These are phyloP conservation scores for Russula brevipes DNA, from an alignment of 768 basidiomycete species.

Conservation along the genomic window DNA sequence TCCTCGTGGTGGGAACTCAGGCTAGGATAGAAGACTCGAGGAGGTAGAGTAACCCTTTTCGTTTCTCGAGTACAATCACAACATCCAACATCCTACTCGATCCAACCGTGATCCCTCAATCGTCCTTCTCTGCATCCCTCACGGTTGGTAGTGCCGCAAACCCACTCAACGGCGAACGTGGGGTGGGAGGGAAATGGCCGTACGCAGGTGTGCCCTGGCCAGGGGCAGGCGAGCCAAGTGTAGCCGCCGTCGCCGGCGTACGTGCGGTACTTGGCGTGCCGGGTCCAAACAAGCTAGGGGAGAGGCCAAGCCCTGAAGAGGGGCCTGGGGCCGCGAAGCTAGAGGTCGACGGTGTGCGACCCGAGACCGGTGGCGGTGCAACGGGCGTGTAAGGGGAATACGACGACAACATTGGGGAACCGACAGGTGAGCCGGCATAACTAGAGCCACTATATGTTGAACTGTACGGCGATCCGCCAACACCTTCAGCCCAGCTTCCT, in stretches of 20 bases:
- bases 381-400: conserved; percentile 32
- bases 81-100: background rate
- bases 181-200: conserved; percentile 36
- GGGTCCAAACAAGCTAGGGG: conserved; percentile 2
- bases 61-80: background rate
- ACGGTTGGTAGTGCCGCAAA: conserved; percentile 1
- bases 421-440: conserved; percentile 36
- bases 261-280: conserved; percentile 7
- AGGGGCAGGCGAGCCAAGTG: conserved; percentile 27
- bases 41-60: too few relatives aligned
- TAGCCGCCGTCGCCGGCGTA: conserved; percentile 30
- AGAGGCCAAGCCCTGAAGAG: conserved; percentile 17
- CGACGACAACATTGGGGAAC: conserved; percentile 31
- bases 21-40: background rate
- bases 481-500: conserved; percentile 51
- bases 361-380: conserved; percentile 3
- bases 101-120: background rate
- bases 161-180: conserved; percentile 27
- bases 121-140: conserved; percentile 9
- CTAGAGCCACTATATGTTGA: conserved; percentile 20
- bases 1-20: background rate
- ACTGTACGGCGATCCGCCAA: conserved; percentile 33
- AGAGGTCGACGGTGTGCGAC: background rate
- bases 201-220: conserved; percentile 24
- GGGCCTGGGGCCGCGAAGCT: conserved; percentile 12